Evolutionary conservation across 2,329 filamentous ascomycete species (phyloP).

Genomic region (Trichoderma atroviride): DNA sequence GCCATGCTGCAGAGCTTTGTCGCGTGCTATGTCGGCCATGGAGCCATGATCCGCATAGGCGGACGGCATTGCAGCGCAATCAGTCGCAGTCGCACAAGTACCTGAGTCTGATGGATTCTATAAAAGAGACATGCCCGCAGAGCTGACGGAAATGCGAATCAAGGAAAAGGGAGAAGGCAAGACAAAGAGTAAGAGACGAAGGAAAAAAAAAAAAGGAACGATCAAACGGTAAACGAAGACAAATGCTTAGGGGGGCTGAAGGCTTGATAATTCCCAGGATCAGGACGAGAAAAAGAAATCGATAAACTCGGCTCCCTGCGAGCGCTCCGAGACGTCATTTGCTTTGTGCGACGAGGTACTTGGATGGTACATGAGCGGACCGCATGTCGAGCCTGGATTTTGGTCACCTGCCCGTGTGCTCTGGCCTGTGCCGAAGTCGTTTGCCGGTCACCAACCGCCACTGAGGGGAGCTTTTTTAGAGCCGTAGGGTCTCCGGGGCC

Average conservation of each 20-base stretch:
- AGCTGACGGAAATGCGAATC: neutral
- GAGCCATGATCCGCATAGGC: slow-evolving; percentile 60
- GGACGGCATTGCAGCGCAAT: slow-evolving; percentile 54
- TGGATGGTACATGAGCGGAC: neutral
- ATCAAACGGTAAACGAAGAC: neutral
- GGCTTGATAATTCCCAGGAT: slow-evolving; percentile 8
- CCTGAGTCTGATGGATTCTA: neutral
- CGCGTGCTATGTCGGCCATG: slow-evolving; percentile 55
- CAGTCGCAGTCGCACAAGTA: slow-evolving; percentile 3
- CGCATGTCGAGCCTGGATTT: neutral
- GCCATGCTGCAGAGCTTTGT: slow-evolving; percentile 37
- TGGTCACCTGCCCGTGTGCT: neutral
- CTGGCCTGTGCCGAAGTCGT: slow-evolving; percentile 1
- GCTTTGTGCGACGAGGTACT: neutral
- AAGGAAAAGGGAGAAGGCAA: neutral
- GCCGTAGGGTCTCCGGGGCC: slow-evolving; percentile 23
- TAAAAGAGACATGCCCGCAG: slow-evolving; percentile 25
- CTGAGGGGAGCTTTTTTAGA: slow-evolving; percentile 8
- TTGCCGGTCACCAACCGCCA: slow-evolving; percentile 15
- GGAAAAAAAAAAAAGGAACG: neutral
- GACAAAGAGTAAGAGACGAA: neutral
- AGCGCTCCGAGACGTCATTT: slow-evolving; percentile 2
- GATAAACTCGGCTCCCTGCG: slow-evolving; percentile 17
- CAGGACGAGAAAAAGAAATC: slow-evolving; percentile 10
- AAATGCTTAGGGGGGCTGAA: slow-evolving; percentile 6